Conservation (phyloP, 208 protist species). For the Herpetomonas muscarum region DNA sequence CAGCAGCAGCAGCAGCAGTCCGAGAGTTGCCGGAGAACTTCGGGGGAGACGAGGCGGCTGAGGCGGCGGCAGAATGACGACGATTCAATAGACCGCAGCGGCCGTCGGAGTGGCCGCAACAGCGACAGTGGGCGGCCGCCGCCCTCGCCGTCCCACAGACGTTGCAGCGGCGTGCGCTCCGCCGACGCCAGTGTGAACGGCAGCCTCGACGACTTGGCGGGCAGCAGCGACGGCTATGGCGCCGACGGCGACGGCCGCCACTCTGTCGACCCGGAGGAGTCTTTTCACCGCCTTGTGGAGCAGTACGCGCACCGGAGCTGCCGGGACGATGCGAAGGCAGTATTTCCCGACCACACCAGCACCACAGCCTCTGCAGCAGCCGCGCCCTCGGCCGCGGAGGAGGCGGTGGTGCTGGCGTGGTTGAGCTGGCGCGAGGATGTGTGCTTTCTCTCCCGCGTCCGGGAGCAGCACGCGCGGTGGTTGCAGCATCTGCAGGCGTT, state of each 20-base stretch:
- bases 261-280: not conserved
- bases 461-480: conserved; percentile 60
- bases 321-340: no score
- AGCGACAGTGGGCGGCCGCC: not conserved
- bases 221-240: not conserved
- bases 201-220: not conserved
- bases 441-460: conserved; percentile 52
- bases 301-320: not conserved
- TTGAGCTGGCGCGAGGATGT: conserved; percentile 60
- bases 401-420: conserved; percentile 21
- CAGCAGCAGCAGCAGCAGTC: not conserved
- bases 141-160: not conserved
- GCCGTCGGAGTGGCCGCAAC: not conserved
- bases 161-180: no score
- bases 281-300: not conserved
- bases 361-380: not conserved
- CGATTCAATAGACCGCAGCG: no score
- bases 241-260: not conserved
- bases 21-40: not conserved
- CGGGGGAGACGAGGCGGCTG: not conserved
- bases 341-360: no score
- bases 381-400: not conserved
- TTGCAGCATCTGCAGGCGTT: conserved; percentile 25
- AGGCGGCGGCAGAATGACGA: no score
- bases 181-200: no score